Conservation (phyloP, 805 yeast species). For the Candida peoriensis region DNA sequence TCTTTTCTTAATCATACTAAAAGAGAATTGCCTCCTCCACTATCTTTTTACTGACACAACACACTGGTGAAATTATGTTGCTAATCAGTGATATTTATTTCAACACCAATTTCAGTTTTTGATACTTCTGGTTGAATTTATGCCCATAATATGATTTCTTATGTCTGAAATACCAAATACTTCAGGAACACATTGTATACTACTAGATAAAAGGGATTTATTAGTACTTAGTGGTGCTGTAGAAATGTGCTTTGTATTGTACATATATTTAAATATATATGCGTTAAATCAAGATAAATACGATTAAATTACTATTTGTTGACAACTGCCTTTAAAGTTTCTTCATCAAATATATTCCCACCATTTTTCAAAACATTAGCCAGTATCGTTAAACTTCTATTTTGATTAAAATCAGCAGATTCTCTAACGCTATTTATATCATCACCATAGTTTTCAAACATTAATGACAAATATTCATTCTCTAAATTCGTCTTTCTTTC, state of each 20-base stretch:
- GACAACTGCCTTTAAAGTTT: slow-evolving; percentile 12
- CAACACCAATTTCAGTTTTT: too few species aligned
- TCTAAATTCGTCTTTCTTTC: slow-evolving; percentile 36
- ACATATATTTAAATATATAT: slow-evolving; percentile 2
- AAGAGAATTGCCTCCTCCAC: too few species aligned
- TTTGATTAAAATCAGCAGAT: slow-evolving; percentile 54
- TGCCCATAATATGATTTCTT: too few species aligned
- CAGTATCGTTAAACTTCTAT: slow-evolving; percentile 39
- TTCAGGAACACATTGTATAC: too few species aligned
- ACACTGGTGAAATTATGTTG: too few species aligned
- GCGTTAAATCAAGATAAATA: slow-evolving; percentile 17
- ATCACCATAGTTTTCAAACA: slow-evolving; percentile 56
- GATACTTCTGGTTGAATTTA: too few species aligned
- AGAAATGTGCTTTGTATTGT: neutral
- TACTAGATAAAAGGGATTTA: too few species aligned
- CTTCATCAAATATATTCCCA: slow-evolving; percentile 13
- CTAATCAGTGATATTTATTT: too few species aligned
- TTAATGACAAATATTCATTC: slow-evolving; percentile 45
- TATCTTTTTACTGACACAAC: too few species aligned
- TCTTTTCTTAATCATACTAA: too few species aligned
- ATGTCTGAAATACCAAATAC: too few species aligned
- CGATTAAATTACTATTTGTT: slow-evolving; percentile 14
- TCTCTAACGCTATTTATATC: slow-evolving; percentile 33
- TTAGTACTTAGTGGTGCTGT: too few species aligned
- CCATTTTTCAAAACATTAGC: slow-evolving; percentile 21